Conservation (phyloP, 805 yeast species). For the Schwanniomyces polymorphus region DNA sequence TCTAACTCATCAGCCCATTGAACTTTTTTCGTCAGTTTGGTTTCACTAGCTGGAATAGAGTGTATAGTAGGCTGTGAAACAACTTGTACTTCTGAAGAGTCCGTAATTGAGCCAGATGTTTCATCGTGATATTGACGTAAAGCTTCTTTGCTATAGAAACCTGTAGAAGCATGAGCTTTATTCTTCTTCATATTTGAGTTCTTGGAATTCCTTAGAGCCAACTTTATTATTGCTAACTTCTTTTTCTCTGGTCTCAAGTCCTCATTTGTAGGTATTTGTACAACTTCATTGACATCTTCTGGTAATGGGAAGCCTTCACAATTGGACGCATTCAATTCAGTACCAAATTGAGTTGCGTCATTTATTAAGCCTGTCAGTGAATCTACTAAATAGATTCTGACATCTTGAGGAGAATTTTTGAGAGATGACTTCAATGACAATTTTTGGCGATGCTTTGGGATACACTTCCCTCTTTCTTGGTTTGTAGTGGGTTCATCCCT, state of each 20-base stretch:
- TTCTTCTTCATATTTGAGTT: not conserved
- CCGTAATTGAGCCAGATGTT: conserved; percentile 5
- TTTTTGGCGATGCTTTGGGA: conserved; percentile 34
- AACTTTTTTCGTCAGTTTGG: conserved; percentile 13
- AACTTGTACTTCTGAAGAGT: conserved; percentile 21
- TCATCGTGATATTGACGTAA: conserved; percentile 19
- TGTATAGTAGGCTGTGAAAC: conserved; percentile 9
- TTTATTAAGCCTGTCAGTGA: conserved; percentile 58
- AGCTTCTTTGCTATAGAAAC: conserved; percentile 32
- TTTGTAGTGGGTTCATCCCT: conserved; percentile 1
- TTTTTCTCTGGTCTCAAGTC: conserved; percentile 15
- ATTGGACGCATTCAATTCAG: conserved; percentile 63
- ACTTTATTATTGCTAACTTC: conserved; percentile 44
- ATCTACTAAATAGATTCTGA: conserved; percentile 53
- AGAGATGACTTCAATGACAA: conserved; percentile 33
- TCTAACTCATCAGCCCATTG: conserved; percentile 35
- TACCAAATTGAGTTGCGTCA: conserved; percentile 70
- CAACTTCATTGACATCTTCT: conserved; percentile 54
- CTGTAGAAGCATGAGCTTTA: conserved; percentile 8
- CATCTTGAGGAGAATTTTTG: conserved; percentile 14
- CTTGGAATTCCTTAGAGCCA: conserved; percentile 19
- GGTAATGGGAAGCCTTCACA: conserved; percentile 66
- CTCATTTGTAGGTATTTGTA: conserved; percentile 54
- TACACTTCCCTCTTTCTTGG: conserved; percentile 43
- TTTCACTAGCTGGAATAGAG: not conserved